Base-by-base conservation (phyloP, 2,329 filamentous ascomycete genomes). In the Stachybotrys echinatus region DNA sequence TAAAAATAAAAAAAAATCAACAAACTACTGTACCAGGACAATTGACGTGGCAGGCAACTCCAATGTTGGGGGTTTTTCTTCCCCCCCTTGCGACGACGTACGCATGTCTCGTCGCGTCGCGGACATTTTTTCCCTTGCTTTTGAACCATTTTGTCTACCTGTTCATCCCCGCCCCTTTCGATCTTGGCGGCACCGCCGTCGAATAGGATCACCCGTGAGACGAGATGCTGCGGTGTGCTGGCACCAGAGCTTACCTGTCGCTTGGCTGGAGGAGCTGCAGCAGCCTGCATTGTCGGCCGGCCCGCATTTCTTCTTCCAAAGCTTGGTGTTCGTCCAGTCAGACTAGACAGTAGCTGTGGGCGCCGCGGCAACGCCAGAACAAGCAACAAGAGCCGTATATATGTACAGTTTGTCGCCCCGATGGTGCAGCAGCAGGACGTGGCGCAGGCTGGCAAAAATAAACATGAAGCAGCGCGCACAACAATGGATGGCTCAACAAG, bases 181-280 rank as follows among this genome's bases (percentile, higher is more conserved):
- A n/a, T 14, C 27, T 34, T 34, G 27, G 27, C 27, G 27, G 10
- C 10, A 14, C 27, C 10, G 27, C 3, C 27, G 27, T 34, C 27
- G 27, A 34, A 34, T 34, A 14, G 27, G 27, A 34, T 34, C 27
- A 14, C 27, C 6, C 8, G 42, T 44, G 42, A 19, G 19, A 23
- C 22, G 42, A 20, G 6, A 23, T 21, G 42, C 42, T 47, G 34
- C 38, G 47, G 27, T 52, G 47, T 20, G 47, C 47, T 52, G 50
- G 50, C 47, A 49, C 38, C 43, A 37, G 44, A 37, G 42, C 45
- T 17, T 8, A 47, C n/a, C n/a, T n/a, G n/a, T n/a, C n/a, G n/a
- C n/a, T n/a, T n/a, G n/a, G n/a, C n/a, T n/a, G n/a, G n/a, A n/a
- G n/a, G n/a, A n/a, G n/a, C n/a, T n/a, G n/a, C n/a, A n/a, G n/a